Conservation (phyloP, 345 rosid genomes). For the Camelina neglecta region DNA sequence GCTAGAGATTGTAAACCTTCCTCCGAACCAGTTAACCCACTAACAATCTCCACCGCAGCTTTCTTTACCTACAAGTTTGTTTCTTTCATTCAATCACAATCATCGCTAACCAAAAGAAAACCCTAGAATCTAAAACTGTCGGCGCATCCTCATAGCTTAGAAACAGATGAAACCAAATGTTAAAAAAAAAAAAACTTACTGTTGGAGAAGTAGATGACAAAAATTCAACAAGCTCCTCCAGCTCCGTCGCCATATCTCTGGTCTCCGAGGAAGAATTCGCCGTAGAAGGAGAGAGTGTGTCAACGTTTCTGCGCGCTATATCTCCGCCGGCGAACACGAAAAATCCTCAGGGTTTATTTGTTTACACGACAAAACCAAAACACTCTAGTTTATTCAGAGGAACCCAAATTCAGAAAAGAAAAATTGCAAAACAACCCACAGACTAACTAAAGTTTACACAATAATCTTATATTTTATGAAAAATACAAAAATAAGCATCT, state of each 20-base stretch:
- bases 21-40: slow-evolving; percentile 85
- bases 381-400: not conserved
- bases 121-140: slow-evolving; percentile 16
- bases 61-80: slow-evolving; percentile 65
- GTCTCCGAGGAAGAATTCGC: slow-evolving; percentile 2
- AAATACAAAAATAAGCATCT: not conserved
- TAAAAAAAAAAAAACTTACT: slow-evolving; percentile 44
- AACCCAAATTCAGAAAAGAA: not conserved
- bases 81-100: slow-evolving; percentile 14
- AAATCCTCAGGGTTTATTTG: slow-evolving; percentile 40
- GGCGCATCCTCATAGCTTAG: slow-evolving; percentile 9
- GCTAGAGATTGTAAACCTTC: slow-evolving; percentile 78
- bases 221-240: slow-evolving; percentile 80
- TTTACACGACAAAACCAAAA: not conserved
- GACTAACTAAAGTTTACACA: not conserved
- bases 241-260: slow-evolving; percentile 75
- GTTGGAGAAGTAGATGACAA: slow-evolving; percentile 71
- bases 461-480: not conserved
- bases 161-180: slow-evolving; percentile 25
- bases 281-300: slow-evolving; percentile 19
- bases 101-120: not conserved
- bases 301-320: slow-evolving; percentile 15
- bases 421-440: not conserved
- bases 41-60: slow-evolving; percentile 82
- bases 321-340: slow-evolving; percentile 40